These are phyloP conservation scores for Xylariaceae sp. DNA, from an alignment of 2,329 filamentous ascomycete genomes.

Conservation along the genomic window DNA sequence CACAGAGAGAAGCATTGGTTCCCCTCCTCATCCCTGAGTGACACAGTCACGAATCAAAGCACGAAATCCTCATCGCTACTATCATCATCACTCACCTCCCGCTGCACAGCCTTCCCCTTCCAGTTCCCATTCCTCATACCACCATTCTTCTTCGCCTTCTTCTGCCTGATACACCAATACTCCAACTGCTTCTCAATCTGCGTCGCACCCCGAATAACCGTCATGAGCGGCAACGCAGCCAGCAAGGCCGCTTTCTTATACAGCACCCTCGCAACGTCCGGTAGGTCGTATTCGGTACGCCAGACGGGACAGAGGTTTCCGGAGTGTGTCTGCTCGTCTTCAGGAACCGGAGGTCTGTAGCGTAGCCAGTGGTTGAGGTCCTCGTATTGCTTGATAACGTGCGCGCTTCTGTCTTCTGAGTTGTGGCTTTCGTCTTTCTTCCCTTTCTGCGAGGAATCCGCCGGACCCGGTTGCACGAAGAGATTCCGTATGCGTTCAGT, in stretches of 20 bases:
- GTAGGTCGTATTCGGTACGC: slow-evolving; percentile 39
- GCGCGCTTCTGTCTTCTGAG: slow-evolving; percentile 8
- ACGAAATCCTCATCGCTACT: background rate
- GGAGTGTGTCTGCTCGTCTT: slow-evolving; percentile 23
- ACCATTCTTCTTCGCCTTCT: slow-evolving; percentile 24
- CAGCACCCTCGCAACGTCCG: slow-evolving; percentile 37
- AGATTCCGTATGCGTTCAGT: slow-evolving; percentile 24
- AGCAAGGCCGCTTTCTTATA: slow-evolving; percentile 39
- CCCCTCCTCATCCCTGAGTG: background rate
- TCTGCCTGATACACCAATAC: slow-evolving; percentile 31
- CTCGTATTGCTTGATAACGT: slow-evolving; percentile 18
- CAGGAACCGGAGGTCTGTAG: slow-evolving; percentile 13
- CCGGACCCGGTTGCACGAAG: slow-evolving; percentile 16
- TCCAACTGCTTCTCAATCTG: slow-evolving; percentile 36
- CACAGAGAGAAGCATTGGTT: background rate
- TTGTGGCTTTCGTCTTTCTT: background rate
- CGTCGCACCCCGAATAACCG: slow-evolving; percentile 34
- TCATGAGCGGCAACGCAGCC: slow-evolving; percentile 33
- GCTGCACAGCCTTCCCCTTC: slow-evolving; percentile 18
- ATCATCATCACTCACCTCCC: background rate
- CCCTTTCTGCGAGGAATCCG: slow-evolving; percentile 5
- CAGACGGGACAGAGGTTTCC: slow-evolving; percentile 32
- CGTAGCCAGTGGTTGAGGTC: slow-evolving; percentile 19
- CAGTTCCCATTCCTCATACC: slow-evolving; percentile 24
- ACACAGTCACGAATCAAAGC: background rate